A percentile compares a stretch with the other conserved stretches of the same genome.
phyloP scores from a whole-genome alignment of 331 rosid genomes.

The Phaseolus coccineus region DNA sequence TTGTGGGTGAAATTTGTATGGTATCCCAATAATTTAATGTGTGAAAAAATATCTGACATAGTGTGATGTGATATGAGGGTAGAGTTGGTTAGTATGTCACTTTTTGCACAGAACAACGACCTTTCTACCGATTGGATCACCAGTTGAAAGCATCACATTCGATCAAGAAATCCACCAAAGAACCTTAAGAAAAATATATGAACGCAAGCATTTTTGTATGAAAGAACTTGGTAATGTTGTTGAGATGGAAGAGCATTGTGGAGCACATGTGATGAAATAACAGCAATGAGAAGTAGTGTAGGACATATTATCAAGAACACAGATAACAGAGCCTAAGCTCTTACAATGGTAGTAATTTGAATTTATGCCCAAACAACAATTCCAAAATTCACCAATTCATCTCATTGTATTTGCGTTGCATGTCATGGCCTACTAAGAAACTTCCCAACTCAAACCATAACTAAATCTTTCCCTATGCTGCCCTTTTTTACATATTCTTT shows the following conservation, averaged over 20 bases:
- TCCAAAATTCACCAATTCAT: too few relatives aligned
- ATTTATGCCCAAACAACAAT: too few relatives aligned
- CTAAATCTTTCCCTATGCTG: too few relatives aligned
- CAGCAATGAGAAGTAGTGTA: too few relatives aligned
- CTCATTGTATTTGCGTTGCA: too few relatives aligned
- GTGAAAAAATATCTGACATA: not conserved
- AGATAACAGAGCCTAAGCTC: too few relatives aligned
- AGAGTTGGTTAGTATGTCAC: not conserved
- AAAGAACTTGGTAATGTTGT: not conserved
- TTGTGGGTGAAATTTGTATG: not conserved
- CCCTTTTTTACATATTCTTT: not conserved
- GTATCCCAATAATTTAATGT: not conserved
- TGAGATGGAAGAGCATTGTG: not conserved
- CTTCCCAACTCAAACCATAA: not conserved
- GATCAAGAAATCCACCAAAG: not conserved
- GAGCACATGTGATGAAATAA: too few relatives aligned
- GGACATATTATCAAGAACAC: too few relatives aligned
- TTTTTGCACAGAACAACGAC: not conserved
- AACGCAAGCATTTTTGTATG: too few relatives aligned
- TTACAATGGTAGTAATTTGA: too few relatives aligned
- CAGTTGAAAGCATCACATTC: not conserved
- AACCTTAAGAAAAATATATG: not conserved
- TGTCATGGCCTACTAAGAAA: too few relatives aligned
- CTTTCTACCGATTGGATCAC: not conserved
- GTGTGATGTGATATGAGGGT: slow-evolving; percentile 4